Base-by-base conservation (phyloP, 1,284 basidiomycete genomes). In the Coriolopsis trogii region DNA sequence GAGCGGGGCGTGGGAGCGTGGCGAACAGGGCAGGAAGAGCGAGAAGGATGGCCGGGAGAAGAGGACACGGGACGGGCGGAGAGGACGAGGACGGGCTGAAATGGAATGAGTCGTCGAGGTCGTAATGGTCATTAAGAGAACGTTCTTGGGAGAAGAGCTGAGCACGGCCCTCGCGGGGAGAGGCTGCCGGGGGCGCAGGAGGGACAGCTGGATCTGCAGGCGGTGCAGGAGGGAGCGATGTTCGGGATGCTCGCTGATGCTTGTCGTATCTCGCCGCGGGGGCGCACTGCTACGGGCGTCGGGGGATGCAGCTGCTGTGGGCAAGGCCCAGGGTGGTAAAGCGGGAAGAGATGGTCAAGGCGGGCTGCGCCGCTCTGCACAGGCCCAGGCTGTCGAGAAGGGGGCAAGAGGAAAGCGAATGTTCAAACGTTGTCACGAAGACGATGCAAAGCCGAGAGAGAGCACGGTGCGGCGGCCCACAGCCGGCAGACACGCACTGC, bases 81-180 rank as follows among this genome's bases (percentile, higher is more conserved):
- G n/a, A n/a, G n/a, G n/a, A n/a, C n/a, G 29, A 23, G 42, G 38
- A 31, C 45, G 51, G 43, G 18, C 15, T 42, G 55, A 42, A 53
- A 54, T 47, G 58, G 52, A 50, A 49, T 16, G 52, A 46, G 51
- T 34, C 41, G 53, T 53, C 41, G 57, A 47, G 54, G 41, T 53
- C 55, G 55, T 58, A 51, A 53, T 28, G 34, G 30, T 44, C 42
- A 31, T 46, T 6, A 37, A 9, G 1, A 29, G 20, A 20, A 30
- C 16, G 45, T 33, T 43, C 30, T 33, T 41, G 45, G 28, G 44
- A 29, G 43, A 36, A 38, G 21, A 26, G n/a, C 15, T 15, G 8
- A 16, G 20, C n/a, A n/a, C n/a, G 40, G 40, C 40, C n/a, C 40
- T 28, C 16, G 30, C 21, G 21, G 31, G 3, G 20, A 21, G 30